A percentile compares a stretch with the other conserved stretches of the same genome.
Conservation (phyloP, 768 basidiomycete species). For the Pulveroboletus sp. region DNA sequence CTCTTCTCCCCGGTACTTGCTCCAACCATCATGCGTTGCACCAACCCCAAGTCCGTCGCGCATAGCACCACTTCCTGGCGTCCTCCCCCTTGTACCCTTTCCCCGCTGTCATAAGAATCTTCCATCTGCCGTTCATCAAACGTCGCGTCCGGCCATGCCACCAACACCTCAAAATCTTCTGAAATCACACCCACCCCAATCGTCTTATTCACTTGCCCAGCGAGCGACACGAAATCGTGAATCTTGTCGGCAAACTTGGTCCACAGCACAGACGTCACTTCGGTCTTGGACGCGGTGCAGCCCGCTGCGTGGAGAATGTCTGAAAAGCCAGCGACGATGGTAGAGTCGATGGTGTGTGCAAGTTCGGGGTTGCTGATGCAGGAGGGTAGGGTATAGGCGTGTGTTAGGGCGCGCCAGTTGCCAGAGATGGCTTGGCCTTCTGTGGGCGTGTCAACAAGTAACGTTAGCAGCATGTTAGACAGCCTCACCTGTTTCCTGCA, state of each 20-base stretch:
- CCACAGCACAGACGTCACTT: slow-evolving; percentile 38
- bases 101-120: slow-evolving; percentile 20
- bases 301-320: slow-evolving; percentile 29
- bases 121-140: slow-evolving; percentile 2
- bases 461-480: not conserved
- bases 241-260: slow-evolving; percentile 42
- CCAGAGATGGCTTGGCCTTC: slow-evolving; percentile 42
- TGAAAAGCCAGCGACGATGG: slow-evolving; percentile 18
- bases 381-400: slow-evolving; percentile 10
- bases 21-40: slow-evolving; percentile 19
- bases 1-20: slow-evolving; percentile 6
- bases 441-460: slow-evolving; percentile 7
- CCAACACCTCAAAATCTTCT: slow-evolving; percentile 17
- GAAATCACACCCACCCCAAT: slow-evolving; percentile 22
- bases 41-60: slow-evolving; percentile 34
- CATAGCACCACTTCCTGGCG: slow-evolving; percentile 23
- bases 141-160: not conserved
- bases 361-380: slow-evolving; percentile 17
- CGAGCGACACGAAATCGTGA: slow-evolving; percentile 39
- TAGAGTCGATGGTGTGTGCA: slow-evolving; percentile 1
- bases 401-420: slow-evolving; percentile 42
- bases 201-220: slow-evolving; percentile 41
- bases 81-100: not conserved
- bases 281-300: slow-evolving; percentile 11
- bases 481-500: slow-evolving; percentile 33